These are phyloP conservation scores for Salix koriyanagi DNA, from an alignment of 345 rosid species.

Conservation along the genomic window DNA sequence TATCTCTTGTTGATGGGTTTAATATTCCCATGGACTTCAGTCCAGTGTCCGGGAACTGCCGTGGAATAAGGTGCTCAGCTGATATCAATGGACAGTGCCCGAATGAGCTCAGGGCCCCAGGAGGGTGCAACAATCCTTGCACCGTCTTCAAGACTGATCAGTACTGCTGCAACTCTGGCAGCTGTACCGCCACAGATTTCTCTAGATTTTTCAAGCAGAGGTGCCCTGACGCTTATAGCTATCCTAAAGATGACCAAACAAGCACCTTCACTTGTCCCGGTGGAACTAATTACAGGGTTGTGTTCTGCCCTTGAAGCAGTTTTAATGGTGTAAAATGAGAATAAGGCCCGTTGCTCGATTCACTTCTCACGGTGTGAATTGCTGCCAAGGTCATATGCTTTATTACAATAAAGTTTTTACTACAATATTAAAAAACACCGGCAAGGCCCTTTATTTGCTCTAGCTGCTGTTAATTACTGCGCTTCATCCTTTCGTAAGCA, in stretches of 20 bases:
- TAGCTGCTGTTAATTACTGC: no score
- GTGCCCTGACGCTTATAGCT: slow-evolving; percentile 27
- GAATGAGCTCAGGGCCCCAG: slow-evolving; percentile 15
- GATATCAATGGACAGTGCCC: slow-evolving; percentile 63
- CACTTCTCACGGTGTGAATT: neutral
- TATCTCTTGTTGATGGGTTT: slow-evolving; percentile 50
- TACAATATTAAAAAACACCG: no score
- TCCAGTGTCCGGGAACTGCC: slow-evolving; percentile 40
- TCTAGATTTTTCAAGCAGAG: slow-evolving; percentile 24
- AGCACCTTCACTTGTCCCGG: slow-evolving; percentile 37
- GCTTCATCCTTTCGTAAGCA: no score
- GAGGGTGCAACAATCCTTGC: slow-evolving; percentile 47
- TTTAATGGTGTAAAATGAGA: neutral
- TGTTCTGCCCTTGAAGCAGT: slow-evolving; percentile 28
- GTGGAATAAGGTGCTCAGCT: slow-evolving; percentile 41
- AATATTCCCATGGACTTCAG: slow-evolving; percentile 50
- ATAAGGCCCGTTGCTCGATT: neutral
- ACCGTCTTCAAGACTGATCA: slow-evolving; percentile 41
- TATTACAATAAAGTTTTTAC: no score
- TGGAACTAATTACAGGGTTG: slow-evolving; percentile 26
- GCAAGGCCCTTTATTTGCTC: no score
- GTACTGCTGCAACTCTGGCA: slow-evolving; percentile 40
- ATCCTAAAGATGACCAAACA: slow-evolving; percentile 30
- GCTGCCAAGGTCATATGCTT: neutral
- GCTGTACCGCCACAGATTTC: slow-evolving; percentile 15